Evolutionary conservation across 768 basidiomycete species (phyloP), one percentile per base, ranked within the genome.

Genomic region (Termitomyces sp.): DNA sequence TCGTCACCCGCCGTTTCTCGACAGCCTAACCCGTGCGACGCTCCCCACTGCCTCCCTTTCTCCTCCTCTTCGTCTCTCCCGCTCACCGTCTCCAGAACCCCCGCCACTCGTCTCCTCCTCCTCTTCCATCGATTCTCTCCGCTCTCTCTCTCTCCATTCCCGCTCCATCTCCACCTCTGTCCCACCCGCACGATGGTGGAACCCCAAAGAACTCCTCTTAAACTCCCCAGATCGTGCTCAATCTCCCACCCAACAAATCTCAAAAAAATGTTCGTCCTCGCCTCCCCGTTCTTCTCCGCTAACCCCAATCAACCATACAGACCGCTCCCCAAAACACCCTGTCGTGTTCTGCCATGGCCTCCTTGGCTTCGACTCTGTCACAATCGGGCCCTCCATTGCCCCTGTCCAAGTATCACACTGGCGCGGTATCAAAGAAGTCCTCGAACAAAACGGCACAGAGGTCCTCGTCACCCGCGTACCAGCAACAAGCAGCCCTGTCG

Each of bases 301-400:
- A 42, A 55, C 52, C 47, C 55, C 28, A 28, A 2, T 0, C 10
- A n/a, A n/a, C n/a, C n/a, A n/a, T 21, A 15, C 67, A 93, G 90
- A 95, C 65, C 79, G 81, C 5, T 77, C 90, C 0, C 88, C 95
- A 0, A 80, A 80, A 56, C 83, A 92, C 59, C 96, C 96, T 0
- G 71, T 98, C 44, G 88, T 98, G 1, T 98, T 98, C 70, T 98
- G 96, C 62, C 96, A 98, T 66, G 96, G 95, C 9, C 79, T 97
- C 1, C 78, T 98, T 8, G 92, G 93, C 1, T 95, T 94, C 60
- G 92, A 95, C 66, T 86, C 84, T 0, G 81, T 94, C 61, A 88
- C 83, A 2, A 86, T 93, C 22, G 88, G 89, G 1, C 84, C 80
- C 2, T 73, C 86, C 44, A 89, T 87, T 54, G 84, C 87, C 12